Evolutionary conservation across 495 filamentous ascomycete genomes (phyloP), one percentile per base, ranked within the genome.

Genomic region (Staphylotrichum tortipilum): DNA sequence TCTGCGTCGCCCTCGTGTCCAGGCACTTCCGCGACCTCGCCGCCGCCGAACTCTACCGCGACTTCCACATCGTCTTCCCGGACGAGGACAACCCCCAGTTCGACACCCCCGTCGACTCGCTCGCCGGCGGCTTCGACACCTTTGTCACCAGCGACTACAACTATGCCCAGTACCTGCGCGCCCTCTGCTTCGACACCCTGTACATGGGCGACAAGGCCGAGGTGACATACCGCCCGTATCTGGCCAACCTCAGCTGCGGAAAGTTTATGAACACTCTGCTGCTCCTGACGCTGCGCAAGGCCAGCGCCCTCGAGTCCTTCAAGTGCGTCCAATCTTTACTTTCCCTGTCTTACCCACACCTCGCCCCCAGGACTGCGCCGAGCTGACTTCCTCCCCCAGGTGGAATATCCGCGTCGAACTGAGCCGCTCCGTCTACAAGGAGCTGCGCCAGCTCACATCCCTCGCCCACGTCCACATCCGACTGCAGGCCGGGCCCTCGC

Each of bases 371-470:
- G 26, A 28, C 26, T 28, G 6, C 26, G 26, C 26, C 26, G 6
- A 28, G 17, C 36, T 21, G 26, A 19, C 11, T 12, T 28, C n/a
- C 57, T 54, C n/a, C n/a, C 15, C 12, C 33, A 80, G 76, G 50
- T 84, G 80, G 80, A 78, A 82, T 59, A 74, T 79, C 30, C 72
- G 78, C 14, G 73, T 81, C 23, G 80, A 83, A 53, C 65, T 84
- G 1, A 79, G 74, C 54, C 68, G 77, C 10, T 69, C 68, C 15
- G 70, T 83, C n/a, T 82, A 79, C 61, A 65, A 68, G 41, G 71
- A 67, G 17, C 65, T 84, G 28, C 78, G 82, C 52, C 47, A 64
- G 22, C 70, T 80, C 26, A 52, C 58, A 26, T 62, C 68, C 50
- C 63, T 87, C 64, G 50, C 79, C 49, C 52, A 79, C 62, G 49